Base-by-base conservation (phyloP, 352 stramenopile species). In the Pythium brachiatum region DNA sequence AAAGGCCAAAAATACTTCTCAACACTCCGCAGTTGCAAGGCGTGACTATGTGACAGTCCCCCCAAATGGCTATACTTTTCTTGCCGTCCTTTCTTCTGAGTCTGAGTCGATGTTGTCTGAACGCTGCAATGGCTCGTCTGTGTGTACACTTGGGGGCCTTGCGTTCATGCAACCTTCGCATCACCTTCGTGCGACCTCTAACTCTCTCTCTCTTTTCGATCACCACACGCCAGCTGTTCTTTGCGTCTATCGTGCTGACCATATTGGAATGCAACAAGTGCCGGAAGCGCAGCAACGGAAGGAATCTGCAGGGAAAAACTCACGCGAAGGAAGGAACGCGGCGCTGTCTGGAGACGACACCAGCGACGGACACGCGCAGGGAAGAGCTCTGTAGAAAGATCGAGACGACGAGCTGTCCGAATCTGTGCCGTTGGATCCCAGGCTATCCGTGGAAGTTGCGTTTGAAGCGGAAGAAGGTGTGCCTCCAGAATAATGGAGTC, bases 241-340 rank as follows among this genome's bases (percentile, higher is more conserved):
- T 57, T 18, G 57, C 43, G 27, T 53, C 18, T 44, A 8, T 38
- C 29, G 62, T 41, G 41, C 63, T 70, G 63, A 70, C 63, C 63
- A 70, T 51, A 62, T 70, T 64, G 56, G 27, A 56, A 43, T 16
- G 48, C 15, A 61, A 53, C 15, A 61, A 53, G 20, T 32, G 26
- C 26, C 15, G 47, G 50, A 32, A n/a, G 58, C 39, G 57, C 25
- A 48, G 55, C 61, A 55, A 39, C 39, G 50, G 62, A 48, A 36
- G 20, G 34, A 25, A 51, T 27, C 50, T 13, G 4, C 20, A 21
- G 20, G 20, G 9, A 12, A 21, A 27, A 25, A n/a, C 41, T 8
- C n/a, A 27, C n/a, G 41, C 41, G n/a, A 18, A 4, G n/a, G 29
- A 34, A 5, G 29, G 29, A 34, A 34, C 29, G 29, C 29, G 41